Evolutionary conservation across 441 rosid genomes (phyloP), one percentile per base, ranked within the genome.

Genomic region (Capsella rubella): DNA sequence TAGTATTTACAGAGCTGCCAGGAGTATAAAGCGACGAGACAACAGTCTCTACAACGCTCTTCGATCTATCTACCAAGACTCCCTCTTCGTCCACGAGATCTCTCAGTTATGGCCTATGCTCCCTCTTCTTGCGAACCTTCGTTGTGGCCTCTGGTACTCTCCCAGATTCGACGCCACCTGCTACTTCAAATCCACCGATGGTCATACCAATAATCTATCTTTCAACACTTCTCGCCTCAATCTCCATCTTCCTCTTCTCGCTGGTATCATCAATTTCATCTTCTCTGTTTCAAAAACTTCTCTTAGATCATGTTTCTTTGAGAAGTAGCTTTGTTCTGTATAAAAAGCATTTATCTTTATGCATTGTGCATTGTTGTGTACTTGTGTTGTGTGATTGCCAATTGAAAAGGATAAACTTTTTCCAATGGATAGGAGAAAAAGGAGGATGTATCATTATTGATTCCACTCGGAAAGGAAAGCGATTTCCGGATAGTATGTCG

Each of bases 101-200:
- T 75, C 87, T 1, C 90, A 86, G 83, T 61, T 94, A 29, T 94
- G 99, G 99, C 94, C 97, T 0, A 83, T 85, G 10, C 93, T 95
- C 37, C 96, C 94, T 73, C 86, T 90, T 51, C 63, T 95, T 6
- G 93, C 96, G 5, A 95, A 95, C 63, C 93, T 95, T 47, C 99
- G 99, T 1, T 95, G 99, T 72, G 99, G 99, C 42, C 90, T 92
- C 74, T 95, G 99, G 99, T 95, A 95, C 87, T 87, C 89, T 11
- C 58, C 86, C 29, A 77, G 65, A 28, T 90, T 90, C 75, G 79
- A 87, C 8, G 82, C 87, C 71, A 82, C 92, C 12, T 92, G 99
- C 65, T 92, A 95, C 85, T 95, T 92, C 80, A 95, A 95, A 81
- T 95, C 99, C 76, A 95, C 99, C 35, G 99, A 95, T 40, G 99